Percentiles rank a stretch among this genome's conserved stretches.
phyloP scores from a whole-genome alignment of 1,284 basidiomycete species.

The Sanghuangporus sanghuang region DNA sequence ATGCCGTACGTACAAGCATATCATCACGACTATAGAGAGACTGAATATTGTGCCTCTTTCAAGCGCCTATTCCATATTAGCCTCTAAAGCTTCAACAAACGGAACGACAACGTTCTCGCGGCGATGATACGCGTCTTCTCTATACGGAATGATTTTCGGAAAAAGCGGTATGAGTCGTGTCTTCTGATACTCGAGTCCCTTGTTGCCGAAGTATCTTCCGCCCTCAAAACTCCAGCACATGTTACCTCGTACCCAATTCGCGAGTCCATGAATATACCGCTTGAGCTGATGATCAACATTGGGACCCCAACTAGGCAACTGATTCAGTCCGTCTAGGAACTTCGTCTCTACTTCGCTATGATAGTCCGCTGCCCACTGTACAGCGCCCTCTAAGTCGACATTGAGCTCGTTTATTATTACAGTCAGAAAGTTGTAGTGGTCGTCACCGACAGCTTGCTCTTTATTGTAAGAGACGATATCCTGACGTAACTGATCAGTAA shows the following conservation, averaged over 20 bases:
- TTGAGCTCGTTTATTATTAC: slow-evolving; percentile 51
- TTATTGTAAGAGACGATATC: slow-evolving; percentile 61
- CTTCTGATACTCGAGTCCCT: slow-evolving; percentile 27
- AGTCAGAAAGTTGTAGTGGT: slow-evolving; percentile 50
- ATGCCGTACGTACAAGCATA: no score
- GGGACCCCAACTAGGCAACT: slow-evolving; percentile 24
- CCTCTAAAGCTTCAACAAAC: neutral
- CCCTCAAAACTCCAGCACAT: slow-evolving; percentile 39
- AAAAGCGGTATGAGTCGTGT: neutral
- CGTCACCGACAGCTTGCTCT: no score
- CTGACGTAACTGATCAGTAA: slow-evolving; percentile 25
- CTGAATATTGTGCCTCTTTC: no score
- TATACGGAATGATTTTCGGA: neutral
- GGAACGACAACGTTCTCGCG: neutral
- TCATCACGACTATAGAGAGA: no score
- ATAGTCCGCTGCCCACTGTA: slow-evolving; percentile 47
- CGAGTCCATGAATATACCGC: slow-evolving; percentile 35
- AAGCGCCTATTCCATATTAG: no score
- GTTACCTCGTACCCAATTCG: slow-evolving; percentile 36
- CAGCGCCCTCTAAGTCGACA: slow-evolving; percentile 43
- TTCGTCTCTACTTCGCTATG: slow-evolving; percentile 31
- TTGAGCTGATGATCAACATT: slow-evolving; percentile 28
- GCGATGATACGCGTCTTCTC: neutral
- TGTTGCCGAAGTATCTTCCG: slow-evolving; percentile 36
- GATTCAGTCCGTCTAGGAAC: neutral